Conservation (phyloP, 495 filamentous ascomycete genomes). For the Pyronema domesticum region DNA sequence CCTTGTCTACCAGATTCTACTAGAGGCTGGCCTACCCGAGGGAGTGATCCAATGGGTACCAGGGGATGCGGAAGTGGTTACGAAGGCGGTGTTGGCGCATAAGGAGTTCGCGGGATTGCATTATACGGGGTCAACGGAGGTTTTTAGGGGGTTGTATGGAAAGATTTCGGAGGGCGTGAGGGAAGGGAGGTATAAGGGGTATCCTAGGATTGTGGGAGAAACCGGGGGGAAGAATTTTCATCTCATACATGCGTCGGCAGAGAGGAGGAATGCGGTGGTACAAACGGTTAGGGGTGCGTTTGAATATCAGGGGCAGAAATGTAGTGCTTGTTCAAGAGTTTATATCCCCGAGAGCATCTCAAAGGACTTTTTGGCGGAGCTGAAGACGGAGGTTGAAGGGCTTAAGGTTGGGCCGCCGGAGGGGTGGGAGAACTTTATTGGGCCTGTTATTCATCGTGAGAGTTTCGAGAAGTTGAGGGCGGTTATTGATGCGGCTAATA, state of each 20-base stretch:
- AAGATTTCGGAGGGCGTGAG: slow-evolving; percentile 51
- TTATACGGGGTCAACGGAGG: slow-evolving; percentile 64
- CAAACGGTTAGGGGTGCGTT: slow-evolving; percentile 76
- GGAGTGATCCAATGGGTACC: slow-evolving; percentile 73
- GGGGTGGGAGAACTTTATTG: slow-evolving; percentile 47
- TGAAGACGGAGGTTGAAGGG: slow-evolving; percentile 46
- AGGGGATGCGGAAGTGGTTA: slow-evolving; percentile 59
- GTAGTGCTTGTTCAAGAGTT: slow-evolving; percentile 58
- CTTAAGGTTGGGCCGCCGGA: slow-evolving; percentile 54
- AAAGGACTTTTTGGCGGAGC: slow-evolving; percentile 41
- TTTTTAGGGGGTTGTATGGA: slow-evolving; percentile 60
- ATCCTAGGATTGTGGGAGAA: slow-evolving; percentile 70
- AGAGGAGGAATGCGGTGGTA: slow-evolving; percentile 55
- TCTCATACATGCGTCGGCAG: slow-evolving; percentile 55
- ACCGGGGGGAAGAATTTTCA: slow-evolving; percentile 91
- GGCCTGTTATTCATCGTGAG: slow-evolving; percentile 56
- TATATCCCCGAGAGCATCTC: slow-evolving; percentile 59
- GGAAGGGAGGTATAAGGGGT: slow-evolving; percentile 49
- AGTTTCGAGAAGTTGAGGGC: slow-evolving; percentile 53
- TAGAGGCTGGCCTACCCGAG: slow-evolving; percentile 67
- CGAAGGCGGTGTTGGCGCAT: slow-evolving; percentile 47
- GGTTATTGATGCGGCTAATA: slow-evolving; percentile 50
- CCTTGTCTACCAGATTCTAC: slow-evolving; percentile 63
- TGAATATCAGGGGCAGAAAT: slow-evolving; percentile 84
- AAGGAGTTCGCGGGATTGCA: slow-evolving; percentile 57